Conservation (phyloP, 768 basidiomycete genomes). For the Paxillus involutus region DNA sequence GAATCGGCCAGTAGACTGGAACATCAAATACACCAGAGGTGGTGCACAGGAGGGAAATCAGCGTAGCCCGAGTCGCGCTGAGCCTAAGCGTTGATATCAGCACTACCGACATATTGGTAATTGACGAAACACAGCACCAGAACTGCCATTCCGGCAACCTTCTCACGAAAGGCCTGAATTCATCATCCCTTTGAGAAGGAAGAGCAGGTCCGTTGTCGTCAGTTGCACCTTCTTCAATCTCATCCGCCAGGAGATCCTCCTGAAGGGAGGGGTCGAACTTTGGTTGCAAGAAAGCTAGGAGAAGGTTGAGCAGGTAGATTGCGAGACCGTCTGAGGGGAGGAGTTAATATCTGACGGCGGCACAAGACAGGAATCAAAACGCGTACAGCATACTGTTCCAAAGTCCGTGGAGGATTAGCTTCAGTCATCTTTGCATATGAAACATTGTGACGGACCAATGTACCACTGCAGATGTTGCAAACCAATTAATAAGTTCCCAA, state of each 20-base stretch:
- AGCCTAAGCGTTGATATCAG: constrained; percentile 55
- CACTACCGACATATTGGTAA: not conserved
- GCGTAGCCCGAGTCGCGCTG: constrained; percentile 85
- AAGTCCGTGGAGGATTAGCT: constrained; percentile 1
- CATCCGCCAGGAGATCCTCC: constrained; percentile 90
- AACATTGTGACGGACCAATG: constrained; percentile 62
- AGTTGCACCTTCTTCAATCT: constrained; percentile 91
- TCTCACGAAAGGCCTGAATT: constrained; percentile 96
- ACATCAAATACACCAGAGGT: constrained; percentile 88
- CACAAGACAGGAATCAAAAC: not conserved
- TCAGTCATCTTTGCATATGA: not conserved
- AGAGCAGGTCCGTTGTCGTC: constrained; percentile 53
- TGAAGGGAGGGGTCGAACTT: constrained; percentile 96
- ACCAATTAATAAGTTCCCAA: not conserved
- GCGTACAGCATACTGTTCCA: constrained; percentile 67
- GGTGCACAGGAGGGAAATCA: constrained; percentile 78
- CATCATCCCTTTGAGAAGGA: constrained; percentile 79
- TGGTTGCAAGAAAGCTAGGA: constrained; percentile 96
- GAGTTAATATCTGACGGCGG: not conserved
- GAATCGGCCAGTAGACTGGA: constrained; percentile 99
- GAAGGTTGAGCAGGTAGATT: constrained; percentile 93
- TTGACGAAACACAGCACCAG: constrained; percentile 53
- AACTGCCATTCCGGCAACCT: constrained; percentile 97
- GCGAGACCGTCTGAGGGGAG: constrained; percentile 72
- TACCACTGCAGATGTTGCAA: constrained; percentile 66